Evolutionary conservation across 2,329 filamentous ascomycete species (phyloP).

Genomic region (Aspergillus pseudoglaucus): DNA sequence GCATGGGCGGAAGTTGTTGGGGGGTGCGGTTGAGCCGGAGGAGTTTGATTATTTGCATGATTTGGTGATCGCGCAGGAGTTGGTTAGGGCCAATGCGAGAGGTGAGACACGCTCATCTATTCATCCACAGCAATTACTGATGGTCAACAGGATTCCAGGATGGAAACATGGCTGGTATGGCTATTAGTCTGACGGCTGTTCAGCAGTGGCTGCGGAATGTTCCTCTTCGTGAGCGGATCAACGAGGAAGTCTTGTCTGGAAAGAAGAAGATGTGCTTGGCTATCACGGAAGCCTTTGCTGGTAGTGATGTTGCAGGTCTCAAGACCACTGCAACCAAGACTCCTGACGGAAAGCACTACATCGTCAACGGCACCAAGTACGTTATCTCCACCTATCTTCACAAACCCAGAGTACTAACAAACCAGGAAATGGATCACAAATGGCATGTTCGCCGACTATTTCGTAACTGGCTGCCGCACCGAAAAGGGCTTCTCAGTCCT

Average conservation of each 20-base stretch:
- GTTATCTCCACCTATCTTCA: not conserved
- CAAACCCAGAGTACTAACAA: conserved; percentile 3
- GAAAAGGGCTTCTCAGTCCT: conserved; percentile 73
- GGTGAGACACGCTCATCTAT: too few relatives aligned
- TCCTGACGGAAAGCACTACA: conserved; percentile 65
- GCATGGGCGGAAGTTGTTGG: conserved; percentile 61
- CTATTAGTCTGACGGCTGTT: conserved; percentile 71
- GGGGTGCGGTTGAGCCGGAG: conserved; percentile 65
- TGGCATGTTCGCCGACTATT: conserved; percentile 74
- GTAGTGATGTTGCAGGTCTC: conserved; percentile 72
- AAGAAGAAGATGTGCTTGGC: conserved; percentile 85
- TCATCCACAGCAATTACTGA: too few relatives aligned
- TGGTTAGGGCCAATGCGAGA: conserved; percentile 62
- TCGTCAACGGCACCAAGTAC: conserved; percentile 42
- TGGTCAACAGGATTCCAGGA: conserved; percentile 74
- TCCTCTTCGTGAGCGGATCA: conserved; percentile 59
- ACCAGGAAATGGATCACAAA: conserved; percentile 83
- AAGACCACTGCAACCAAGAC: conserved; percentile 73
- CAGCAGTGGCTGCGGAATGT: conserved; percentile 69
- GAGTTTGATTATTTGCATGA: conserved; percentile 88
- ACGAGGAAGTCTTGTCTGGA: conserved; percentile 66
- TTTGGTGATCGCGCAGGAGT: conserved; percentile 67
- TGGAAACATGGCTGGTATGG: conserved; percentile 81
- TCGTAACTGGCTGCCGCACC: conserved; percentile 72
- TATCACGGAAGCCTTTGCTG: conserved; percentile 83